A percentile compares a stretch with the other conserved stretches of the same genome.
Evolutionary conservation across 2,329 filamentous ascomycete genomes (phyloP).

Genomic region (Immersiporthe knoxdaviesiana): DNA sequence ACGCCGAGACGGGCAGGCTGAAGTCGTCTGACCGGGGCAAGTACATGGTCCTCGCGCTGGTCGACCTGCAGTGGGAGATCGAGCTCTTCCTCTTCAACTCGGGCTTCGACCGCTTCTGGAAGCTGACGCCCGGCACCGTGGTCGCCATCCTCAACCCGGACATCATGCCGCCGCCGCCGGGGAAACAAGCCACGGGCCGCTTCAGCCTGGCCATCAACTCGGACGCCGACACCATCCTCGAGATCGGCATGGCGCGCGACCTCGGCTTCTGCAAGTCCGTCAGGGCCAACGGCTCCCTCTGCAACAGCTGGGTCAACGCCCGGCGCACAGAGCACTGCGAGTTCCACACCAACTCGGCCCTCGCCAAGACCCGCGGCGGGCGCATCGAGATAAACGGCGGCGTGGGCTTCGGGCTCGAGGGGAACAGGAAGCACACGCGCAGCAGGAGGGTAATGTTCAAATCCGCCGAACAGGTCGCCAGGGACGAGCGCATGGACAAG

Average conservation of each 20-base stretch:
- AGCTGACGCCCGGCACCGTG: slow-evolving; percentile 86
- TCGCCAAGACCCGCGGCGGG: slow-evolving; percentile 67
- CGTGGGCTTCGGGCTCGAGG: slow-evolving; percentile 43
- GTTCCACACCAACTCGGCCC: slow-evolving; percentile 82
- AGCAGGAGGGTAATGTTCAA: slow-evolving; percentile 33
- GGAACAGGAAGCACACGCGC: slow-evolving; percentile 22
- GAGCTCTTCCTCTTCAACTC: slow-evolving; percentile 91
- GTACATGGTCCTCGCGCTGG: slow-evolving; percentile 90
- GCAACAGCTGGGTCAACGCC: slow-evolving; percentile 83
- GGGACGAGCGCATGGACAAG: slow-evolving; percentile 35
- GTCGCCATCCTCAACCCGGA: slow-evolving; percentile 89
- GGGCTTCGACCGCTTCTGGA: slow-evolving; percentile 92
- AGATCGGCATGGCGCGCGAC: slow-evolving; percentile 83
- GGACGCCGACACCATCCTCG: slow-evolving; percentile 85
- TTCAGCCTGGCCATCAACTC: slow-evolving; percentile 87
- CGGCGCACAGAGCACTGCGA: slow-evolving; percentile 90
- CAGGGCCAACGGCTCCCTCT: slow-evolving; percentile 81
- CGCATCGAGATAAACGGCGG: slow-evolving; percentile 79
- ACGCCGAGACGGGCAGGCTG: slow-evolving; percentile 49
- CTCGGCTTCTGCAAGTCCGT: slow-evolving; percentile 85
- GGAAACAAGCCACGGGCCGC: slow-evolving; percentile 74
- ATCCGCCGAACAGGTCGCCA: slow-evolving; percentile 32
- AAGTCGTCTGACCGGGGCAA: slow-evolving; percentile 68
- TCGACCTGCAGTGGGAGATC: slow-evolving; percentile 86
- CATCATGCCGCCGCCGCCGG: slow-evolving; percentile 83